Conservation (phyloP, 495 filamentous ascomycete species). For the Bathelium albidoporum region DNA sequence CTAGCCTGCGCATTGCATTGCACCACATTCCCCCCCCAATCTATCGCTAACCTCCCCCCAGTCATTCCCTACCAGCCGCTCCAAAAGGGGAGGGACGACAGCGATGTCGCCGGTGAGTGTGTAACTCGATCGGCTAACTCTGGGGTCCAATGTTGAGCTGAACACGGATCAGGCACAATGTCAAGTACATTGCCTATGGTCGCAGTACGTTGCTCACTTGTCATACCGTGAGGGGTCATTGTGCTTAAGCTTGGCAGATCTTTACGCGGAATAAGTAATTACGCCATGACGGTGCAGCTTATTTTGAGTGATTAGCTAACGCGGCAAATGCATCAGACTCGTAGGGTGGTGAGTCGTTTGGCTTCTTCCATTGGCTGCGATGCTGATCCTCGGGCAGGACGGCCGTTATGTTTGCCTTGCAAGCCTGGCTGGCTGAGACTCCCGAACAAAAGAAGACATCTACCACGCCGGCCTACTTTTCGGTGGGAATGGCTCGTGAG, state of each 20-base stretch:
- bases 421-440: slow-evolving; percentile 78
- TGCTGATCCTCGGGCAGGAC: slow-evolving; percentile 45
- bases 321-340: not conserved
- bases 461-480: slow-evolving; percentile 71
- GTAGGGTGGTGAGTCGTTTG: slow-evolving; percentile 54
- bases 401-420: slow-evolving; percentile 70
- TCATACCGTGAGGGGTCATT: not conserved
- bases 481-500: slow-evolving; percentile 77
- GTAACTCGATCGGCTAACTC: too few species aligned
- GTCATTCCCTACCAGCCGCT: slow-evolving; percentile 56
- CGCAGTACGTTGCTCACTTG: slow-evolving; percentile 44
- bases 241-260: slow-evolving; percentile 43
- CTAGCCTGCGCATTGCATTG: too few species aligned
- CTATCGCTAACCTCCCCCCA: slow-evolving; percentile 20
- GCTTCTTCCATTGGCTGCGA: not conserved
- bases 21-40: not conserved
- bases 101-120: slow-evolving; percentile 41
- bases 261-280: slow-evolving; percentile 75
- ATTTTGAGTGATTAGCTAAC: not conserved
- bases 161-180: slow-evolving; percentile 49
- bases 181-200: slow-evolving; percentile 85
- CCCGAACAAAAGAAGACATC: slow-evolving; percentile 57
- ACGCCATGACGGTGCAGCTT: not conserved
- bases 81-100: slow-evolving; percentile 43
- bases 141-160: too few species aligned